Percentiles rank a stretch among this genome's conserved stretches.
phyloP scores from a whole-genome alignment of 2,329 filamentous ascomycete genomes.

The Cladosporium phlei region DNA sequence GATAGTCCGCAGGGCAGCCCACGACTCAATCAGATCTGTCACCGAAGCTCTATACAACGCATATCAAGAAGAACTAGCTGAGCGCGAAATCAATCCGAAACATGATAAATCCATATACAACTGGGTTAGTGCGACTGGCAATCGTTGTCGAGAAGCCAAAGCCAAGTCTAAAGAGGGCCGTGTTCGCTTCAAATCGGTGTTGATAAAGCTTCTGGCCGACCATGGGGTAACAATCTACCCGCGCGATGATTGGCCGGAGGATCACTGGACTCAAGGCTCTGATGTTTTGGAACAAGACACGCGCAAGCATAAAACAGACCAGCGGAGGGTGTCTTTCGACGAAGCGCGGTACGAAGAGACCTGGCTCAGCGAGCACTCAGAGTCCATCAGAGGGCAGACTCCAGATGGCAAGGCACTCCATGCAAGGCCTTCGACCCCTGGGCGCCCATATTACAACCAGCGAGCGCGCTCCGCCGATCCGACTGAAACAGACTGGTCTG shows the following conservation, averaged over 20 bases:
- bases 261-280: too few relatives aligned
- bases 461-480: constrained; percentile 1
- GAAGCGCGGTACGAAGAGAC: constrained; percentile 52
- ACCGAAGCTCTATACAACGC: constrained; percentile 67
- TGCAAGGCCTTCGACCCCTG: constrained; percentile 1
- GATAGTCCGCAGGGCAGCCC: constrained; percentile 63
- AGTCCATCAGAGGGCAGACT: constrained; percentile 11
- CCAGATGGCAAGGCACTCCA: not conserved
- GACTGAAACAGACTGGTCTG: not conserved
- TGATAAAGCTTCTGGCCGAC: not conserved
- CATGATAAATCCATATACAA: constrained; percentile 56
- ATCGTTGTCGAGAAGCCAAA: not conserved
- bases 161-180: not conserved
- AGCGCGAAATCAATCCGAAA: constrained; percentile 65
- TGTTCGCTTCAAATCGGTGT: not conserved
- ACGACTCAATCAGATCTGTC: constrained; percentile 49
- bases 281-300: not conserved
- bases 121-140: not conserved
- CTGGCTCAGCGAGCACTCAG: constrained; percentile 34
- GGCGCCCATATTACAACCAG: constrained; percentile 6
- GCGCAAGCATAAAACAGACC: constrained; percentile 10
- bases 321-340: constrained; percentile 53
- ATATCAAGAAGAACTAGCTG: constrained; percentile 70
- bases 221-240: not conserved
- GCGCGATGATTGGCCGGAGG: not conserved